Evolutionary conservation across 129 eudicot genomes (phyloP), one percentile per base, ranked within the genome.

Genomic region (Gnaphalium uliginosum): DNA sequence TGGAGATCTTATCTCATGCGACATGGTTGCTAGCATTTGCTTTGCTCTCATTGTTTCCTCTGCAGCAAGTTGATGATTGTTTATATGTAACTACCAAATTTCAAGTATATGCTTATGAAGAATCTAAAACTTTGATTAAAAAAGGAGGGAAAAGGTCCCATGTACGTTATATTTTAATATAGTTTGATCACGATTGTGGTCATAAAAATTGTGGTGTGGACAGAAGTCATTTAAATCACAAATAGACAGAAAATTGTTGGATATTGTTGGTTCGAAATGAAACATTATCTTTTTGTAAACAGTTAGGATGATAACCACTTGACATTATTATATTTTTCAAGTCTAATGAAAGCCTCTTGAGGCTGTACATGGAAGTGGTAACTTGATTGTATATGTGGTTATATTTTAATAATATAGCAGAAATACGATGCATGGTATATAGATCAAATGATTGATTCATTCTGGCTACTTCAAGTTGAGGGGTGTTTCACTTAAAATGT

Each of bases 11-110:
- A 93, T 93, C 89, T 93, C 98, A 79, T 93, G 98, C 73, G 98
- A 93, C 98, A 93, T 93, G 22, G 98, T 93, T 67, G 98, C 98
- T 23, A 93, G 81, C 98, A 93, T 90, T 83, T 93, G 95, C 80
- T 93, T 93, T 57, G 96, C 98, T 78, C 98, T 80, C 98, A 93
- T 93, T 58, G 96, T 90, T 93, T 93, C 96, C 98, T 93, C 98
- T 93, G 86, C 85, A 75, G 73, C 51, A 79, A 72, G 25, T 75
- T 70, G 4, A n/a, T 70, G 4, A n/a, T 32, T 54, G 61, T 19
- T 17, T 19, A 19, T 5, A 54, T 19, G 61, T 54, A n/a, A 19
- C 24, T n/a, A 22, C 25, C 61, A 19, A 56, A 53, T 53, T 11
- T 46, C 23, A 5, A n/a, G 6, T 53, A 5, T 17, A 1, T 53